Evolutionary conservation across 1,139 yeast species (phyloP).

Genomic region (Suhomyces maxii): DNA sequence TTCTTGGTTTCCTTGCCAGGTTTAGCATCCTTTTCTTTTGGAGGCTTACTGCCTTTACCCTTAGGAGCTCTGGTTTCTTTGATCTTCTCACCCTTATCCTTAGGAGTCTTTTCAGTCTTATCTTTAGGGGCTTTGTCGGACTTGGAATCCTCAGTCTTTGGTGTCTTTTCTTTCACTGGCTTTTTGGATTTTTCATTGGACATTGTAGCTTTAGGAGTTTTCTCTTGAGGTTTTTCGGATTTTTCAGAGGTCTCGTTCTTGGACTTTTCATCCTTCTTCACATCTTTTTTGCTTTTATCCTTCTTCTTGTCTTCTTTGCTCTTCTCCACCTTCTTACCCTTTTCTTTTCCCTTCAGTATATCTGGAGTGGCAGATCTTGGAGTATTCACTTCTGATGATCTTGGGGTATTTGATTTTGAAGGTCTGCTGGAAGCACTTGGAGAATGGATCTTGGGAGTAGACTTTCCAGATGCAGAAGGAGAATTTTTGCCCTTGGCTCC

Average conservation of each 20-base stretch:
- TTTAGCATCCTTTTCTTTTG: background rate
- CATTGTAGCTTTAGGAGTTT: background rate
- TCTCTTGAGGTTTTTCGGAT: background rate
- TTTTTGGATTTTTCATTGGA: background rate
- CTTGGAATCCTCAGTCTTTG: background rate
- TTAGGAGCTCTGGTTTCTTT: background rate
- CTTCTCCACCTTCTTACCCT: background rate
- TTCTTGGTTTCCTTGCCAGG: too few relatives aligned
- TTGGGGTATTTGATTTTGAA: slow-evolving; percentile 3
- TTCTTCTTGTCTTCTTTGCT: background rate
- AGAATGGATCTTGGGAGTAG: slow-evolving; percentile 1
- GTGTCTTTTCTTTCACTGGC: background rate
- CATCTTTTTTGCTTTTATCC: background rate
- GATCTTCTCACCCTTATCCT: background rate
- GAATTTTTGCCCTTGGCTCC: slow-evolving; percentile 2
- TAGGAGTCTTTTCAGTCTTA: background rate
- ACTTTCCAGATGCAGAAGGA: slow-evolving; percentile 1
- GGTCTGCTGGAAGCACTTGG: background rate
- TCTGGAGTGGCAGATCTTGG: slow-evolving; percentile 9
- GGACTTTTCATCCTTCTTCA: background rate
- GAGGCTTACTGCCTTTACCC: background rate
- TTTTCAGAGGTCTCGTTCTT: background rate
- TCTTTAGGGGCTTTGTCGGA: background rate
- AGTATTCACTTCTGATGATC: slow-evolving; percentile 1
- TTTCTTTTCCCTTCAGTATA: background rate